phyloP scores from a whole-genome alignment of 2,329 filamentous ascomycete species.

The Colletotrichum filicis region DNA sequence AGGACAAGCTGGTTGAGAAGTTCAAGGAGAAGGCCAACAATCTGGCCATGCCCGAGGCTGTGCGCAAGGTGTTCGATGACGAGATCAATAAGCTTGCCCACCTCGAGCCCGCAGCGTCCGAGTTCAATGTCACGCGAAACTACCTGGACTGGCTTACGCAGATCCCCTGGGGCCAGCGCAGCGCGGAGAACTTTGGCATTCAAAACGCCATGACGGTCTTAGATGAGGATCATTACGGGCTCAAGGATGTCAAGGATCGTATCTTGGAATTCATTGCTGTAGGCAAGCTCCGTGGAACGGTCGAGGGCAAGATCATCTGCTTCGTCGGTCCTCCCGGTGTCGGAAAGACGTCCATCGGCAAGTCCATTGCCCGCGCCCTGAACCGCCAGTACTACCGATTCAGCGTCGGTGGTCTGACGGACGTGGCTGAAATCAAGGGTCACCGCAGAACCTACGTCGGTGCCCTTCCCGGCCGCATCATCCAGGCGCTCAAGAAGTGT shows the following conservation, averaged over 20 bases:
- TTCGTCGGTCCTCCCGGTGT: slow-evolving; percentile 98
- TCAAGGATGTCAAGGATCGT: slow-evolving; percentile 98
- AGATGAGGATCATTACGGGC: slow-evolving; percentile 95
- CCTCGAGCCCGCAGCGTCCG: slow-evolving; percentile 93
- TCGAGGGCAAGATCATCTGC: slow-evolving; percentile 98
- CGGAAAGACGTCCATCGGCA: slow-evolving; percentile 98
- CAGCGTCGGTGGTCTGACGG: slow-evolving; percentile 94
- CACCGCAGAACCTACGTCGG: slow-evolving; percentile 97
- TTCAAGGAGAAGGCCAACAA: slow-evolving; percentile 96
- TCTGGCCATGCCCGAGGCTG: slow-evolving; percentile 94
- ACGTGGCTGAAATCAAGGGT: slow-evolving; percentile 99
- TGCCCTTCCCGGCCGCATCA: slow-evolving; percentile 93
- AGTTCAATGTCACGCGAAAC: slow-evolving; percentile 98
- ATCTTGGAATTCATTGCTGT: slow-evolving; percentile 99
- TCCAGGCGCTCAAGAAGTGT: slow-evolving; percentile 98
- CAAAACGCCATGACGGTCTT: slow-evolving; percentile 89
- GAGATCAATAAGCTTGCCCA: slow-evolving; percentile 97
- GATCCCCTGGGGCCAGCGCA: slow-evolving; percentile 96
- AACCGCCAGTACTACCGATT: slow-evolving; percentile 98
- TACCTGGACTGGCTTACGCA: slow-evolving; percentile 99
- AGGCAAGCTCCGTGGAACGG: slow-evolving; percentile 94
- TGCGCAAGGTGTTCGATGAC: slow-evolving; percentile 98
- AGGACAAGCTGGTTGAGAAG: slow-evolving; percentile 96
- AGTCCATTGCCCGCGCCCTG: slow-evolving; percentile 93
- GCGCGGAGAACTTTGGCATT: slow-evolving; percentile 96